Conservation (phyloP, 805 yeast species). For the Pichia eremophila region DNA sequence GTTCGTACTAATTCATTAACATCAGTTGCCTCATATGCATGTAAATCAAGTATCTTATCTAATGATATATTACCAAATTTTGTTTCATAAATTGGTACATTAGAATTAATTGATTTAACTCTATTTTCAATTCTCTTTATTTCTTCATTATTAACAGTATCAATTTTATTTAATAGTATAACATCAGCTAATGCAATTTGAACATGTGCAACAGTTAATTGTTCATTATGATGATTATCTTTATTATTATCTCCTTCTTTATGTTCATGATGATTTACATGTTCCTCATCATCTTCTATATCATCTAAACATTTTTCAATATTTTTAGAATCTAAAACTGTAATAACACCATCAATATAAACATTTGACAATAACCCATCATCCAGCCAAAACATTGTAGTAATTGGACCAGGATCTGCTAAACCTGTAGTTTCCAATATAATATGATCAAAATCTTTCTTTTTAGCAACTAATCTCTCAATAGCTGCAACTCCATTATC, state of each 20-base stretch:
- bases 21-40: slow-evolving; percentile 55
- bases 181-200: slow-evolving; percentile 89
- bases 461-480: slow-evolving; percentile 70
- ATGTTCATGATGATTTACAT: slow-evolving; percentile 28
- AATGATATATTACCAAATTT: slow-evolving; percentile 69
- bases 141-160: slow-evolving; percentile 30
- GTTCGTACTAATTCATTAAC: slow-evolving; percentile 13
- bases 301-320: slow-evolving; percentile 61
- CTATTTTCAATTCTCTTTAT: slow-evolving; percentile 20
- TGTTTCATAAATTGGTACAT: slow-evolving; percentile 61
- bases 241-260: slow-evolving; percentile 32
- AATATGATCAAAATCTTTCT: slow-evolving; percentile 73
- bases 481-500: slow-evolving; percentile 93
- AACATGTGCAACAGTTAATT: slow-evolving; percentile 69
- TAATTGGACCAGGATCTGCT: slow-evolving; percentile 97
- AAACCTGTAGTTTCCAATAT: slow-evolving; percentile 89
- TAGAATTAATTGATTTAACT: slow-evolving; percentile 49
- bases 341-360: slow-evolving; percentile 83
- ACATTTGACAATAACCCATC: slow-evolving; percentile 78
- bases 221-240: slow-evolving; percentile 20
- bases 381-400: slow-evolving; percentile 96
- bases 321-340: slow-evolving; percentile 73
- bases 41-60: slow-evolving; percentile 58
- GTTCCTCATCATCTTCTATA: slow-evolving; percentile 28
- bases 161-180: slow-evolving; percentile 71